Evolutionary conservation across 163 green algal genomes (phyloP), one percentile per base, ranked within the genome.

Genomic region (Chloromonas sp.): DNA sequence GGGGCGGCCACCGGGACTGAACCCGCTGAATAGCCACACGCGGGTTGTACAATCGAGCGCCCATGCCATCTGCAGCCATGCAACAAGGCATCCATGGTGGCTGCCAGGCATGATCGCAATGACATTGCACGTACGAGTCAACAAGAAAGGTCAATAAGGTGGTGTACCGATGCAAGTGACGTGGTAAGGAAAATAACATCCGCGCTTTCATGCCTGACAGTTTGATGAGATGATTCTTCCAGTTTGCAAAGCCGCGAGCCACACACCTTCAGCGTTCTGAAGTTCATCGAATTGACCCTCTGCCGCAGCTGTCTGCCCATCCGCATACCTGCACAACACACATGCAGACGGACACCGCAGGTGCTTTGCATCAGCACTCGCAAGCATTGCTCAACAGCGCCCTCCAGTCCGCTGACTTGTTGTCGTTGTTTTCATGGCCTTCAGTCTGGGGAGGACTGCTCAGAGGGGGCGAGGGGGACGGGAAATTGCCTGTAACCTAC

Each of bases 1-100:
- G 81, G 57, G 92, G 92, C 1, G 92, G 92, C 92, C 92, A 95
- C n/a, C 92, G 85, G 36, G 78, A 78, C 15, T 77, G 82, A 58
- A 95, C 89, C 0, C 87, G 84, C n/a, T 85, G 83, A 8, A 93
- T 74, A 8, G 87, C 85, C 58, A 79, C 84, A 66, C 58, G 71
- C 5, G 82, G 83, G 84, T 60, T 89, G 85, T 92, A 92, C 82
- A 93, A 36, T 15, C 83, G 84, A 36, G 70, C 87, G 2, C 90
- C 90, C 0, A 92, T 81, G 60, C 89, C 90, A 77, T 88, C 86
- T 89, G 86, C 82, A 86, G 79, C 1, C 14, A 58, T 14, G 60
- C 1, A 71, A 71, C 2, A 57, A 58, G 61, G 1, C 3, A 8
- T 14, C 1, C 14, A 84, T 36, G 36, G 14, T 61, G 1, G 2